Conservation (phyloP, 2,329 filamentous ascomycete species). For the Aureobasidium musti region DNA sequence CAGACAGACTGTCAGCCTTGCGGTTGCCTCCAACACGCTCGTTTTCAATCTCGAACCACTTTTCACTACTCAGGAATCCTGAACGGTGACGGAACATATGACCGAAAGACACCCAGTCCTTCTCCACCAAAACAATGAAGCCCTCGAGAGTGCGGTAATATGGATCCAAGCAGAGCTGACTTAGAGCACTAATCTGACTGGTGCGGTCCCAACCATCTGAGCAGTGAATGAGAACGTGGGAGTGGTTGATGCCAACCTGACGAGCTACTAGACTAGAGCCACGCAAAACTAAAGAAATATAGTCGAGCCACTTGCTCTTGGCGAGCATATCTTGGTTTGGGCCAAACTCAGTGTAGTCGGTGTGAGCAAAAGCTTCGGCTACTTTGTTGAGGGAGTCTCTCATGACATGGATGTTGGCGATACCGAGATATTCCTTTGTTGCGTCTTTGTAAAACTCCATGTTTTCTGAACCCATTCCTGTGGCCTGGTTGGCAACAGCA, state of each 20-base stretch:
- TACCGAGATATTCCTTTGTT: constrained; percentile 87
- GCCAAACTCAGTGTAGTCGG: constrained; percentile 78
- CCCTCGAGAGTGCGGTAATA: constrained; percentile 93
- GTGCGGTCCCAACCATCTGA: constrained; percentile 99
- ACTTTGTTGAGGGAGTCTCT: constrained; percentile 84
- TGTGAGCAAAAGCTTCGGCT: constrained; percentile 86
- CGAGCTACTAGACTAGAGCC: constrained; percentile 82
- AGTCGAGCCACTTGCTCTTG: constrained; percentile 87
- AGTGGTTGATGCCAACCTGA: constrained; percentile 88
- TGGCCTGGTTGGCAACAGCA: constrained; percentile 89
- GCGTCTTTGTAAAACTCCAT: constrained; percentile 97
- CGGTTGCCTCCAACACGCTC: constrained; percentile 65
- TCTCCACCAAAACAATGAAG: constrained; percentile 92
- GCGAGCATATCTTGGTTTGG: constrained; percentile 78
- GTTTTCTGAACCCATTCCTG: constrained; percentile 92
- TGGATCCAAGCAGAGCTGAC: constrained; percentile 91
- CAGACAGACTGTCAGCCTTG: constrained; percentile 49
- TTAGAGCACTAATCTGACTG: constrained; percentile 86
- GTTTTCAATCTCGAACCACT: constrained; percentile 88
- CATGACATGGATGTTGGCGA: constrained; percentile 99
- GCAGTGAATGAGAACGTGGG: constrained; percentile 94
- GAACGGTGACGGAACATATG: constrained; percentile 97
- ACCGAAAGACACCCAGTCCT: constrained; percentile 96
- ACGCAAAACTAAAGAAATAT: constrained; percentile 80
- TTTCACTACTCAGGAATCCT: constrained; percentile 83